Evolutionary conservation across 2,329 filamentous ascomycete genomes (phyloP).

Genomic region (Xylariaceae sp.): DNA sequence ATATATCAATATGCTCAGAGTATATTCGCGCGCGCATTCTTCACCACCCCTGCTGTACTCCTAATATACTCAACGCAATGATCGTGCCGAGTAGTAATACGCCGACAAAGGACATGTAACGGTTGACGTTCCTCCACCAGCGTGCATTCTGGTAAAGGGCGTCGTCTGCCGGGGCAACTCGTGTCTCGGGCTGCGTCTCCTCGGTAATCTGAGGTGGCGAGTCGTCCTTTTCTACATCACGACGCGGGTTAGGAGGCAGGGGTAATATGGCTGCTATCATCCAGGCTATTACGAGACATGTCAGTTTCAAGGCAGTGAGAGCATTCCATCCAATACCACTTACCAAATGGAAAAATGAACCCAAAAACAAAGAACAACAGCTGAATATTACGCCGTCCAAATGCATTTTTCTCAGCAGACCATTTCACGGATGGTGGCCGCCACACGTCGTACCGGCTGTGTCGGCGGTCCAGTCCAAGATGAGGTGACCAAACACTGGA

Average conservation of each 20-base stretch:
- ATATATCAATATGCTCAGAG: neutral
- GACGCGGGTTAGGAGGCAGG: conserved; percentile 54
- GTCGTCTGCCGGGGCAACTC: conserved; percentile 37
- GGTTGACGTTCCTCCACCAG: conserved; percentile 58
- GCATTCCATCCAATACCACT: conserved; percentile 27
- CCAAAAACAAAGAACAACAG: conserved; percentile 69
- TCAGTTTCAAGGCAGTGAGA: conserved; percentile 13
- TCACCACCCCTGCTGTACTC: conserved; percentile 47
- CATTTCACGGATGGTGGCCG: conserved; percentile 66
- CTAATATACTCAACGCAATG: conserved; percentile 47
- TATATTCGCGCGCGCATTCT: conserved; percentile 12
- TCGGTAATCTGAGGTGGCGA: conserved; percentile 37
- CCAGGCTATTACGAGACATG: conserved; percentile 53
- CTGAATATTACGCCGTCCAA: conserved; percentile 67
- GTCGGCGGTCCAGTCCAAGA: conserved; percentile 57
- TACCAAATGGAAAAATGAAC: conserved; percentile 71
- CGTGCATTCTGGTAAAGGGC: conserved; percentile 46
- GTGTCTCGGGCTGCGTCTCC: conserved; percentile 26
- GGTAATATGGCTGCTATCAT: conserved; percentile 72
- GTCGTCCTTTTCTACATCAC: conserved; percentile 47
- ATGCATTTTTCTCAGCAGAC: conserved; percentile 52
- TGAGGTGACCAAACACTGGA: conserved; percentile 71
- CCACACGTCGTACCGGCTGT: conserved; percentile 60
- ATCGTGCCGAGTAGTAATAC: conserved; percentile 50
- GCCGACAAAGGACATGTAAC: conserved; percentile 53